Conservation (phyloP, 176 grass and related monocot genomes). For the Oryza officinalis region DNA sequence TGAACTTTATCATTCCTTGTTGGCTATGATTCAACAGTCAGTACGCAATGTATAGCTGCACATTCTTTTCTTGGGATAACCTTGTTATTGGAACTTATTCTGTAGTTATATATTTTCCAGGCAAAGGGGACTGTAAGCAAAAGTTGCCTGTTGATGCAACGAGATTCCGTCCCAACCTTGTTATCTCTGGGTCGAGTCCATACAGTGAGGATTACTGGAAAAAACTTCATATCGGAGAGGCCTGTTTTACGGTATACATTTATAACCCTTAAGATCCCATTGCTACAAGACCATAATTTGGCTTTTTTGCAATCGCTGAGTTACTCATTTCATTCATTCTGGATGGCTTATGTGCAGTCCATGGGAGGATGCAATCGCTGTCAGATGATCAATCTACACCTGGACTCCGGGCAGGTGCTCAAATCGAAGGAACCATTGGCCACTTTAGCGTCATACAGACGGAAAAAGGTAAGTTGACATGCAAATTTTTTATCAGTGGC, state of each 20-base stretch:
- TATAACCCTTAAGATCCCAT: slow-evolving; percentile 4
- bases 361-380: slow-evolving; percentile 97
- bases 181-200: slow-evolving; percentile 74
- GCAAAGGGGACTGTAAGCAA: slow-evolving; percentile 37
- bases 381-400: slow-evolving; percentile 91
- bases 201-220: slow-evolving; percentile 82
- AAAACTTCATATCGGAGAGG: slow-evolving; percentile 74
- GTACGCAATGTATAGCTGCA: slow-evolving; percentile 2
- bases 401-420: slow-evolving; percentile 49
- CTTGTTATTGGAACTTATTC: slow-evolving; percentile 11
- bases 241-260: slow-evolving; percentile 69
- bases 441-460: slow-evolving; percentile 84
- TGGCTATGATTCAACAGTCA: not conserved
- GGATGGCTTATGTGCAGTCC: slow-evolving; percentile 44
- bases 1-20: not conserved
- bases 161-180: slow-evolving; percentile 92
- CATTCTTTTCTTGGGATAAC: slow-evolving; percentile 14
- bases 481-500: not conserved
- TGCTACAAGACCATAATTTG: slow-evolving; percentile 12
- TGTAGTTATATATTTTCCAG: slow-evolving; percentile 26
- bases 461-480: slow-evolving; percentile 54
- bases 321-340: slow-evolving; percentile 2
- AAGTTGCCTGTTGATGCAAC: slow-evolving; percentile 47
- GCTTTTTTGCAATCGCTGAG: not conserved
- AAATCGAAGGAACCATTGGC: slow-evolving; percentile 89